phyloP scores from a whole-genome alignment of 495 filamentous ascomycete species.

The Hypoxylon crocopeplum region DNA sequence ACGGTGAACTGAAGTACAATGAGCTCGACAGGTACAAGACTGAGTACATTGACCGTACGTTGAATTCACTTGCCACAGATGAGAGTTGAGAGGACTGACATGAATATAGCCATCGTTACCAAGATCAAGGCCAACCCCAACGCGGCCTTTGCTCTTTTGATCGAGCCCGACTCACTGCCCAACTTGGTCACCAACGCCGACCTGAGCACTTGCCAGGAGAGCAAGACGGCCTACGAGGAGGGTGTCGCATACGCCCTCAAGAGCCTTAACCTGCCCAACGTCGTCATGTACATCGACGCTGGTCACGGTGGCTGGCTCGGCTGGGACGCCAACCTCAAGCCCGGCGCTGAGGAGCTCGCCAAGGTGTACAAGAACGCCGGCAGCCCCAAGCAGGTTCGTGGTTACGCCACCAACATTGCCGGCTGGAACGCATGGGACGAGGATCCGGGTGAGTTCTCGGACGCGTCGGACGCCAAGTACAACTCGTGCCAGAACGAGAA shows the following conservation, averaged over 20 bases:
- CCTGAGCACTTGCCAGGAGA: constrained; percentile 67
- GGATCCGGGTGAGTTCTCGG: constrained; percentile 69
- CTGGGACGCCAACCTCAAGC: constrained; percentile 78
- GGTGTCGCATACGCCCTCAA: constrained; percentile 76
- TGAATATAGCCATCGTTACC: constrained; percentile 59
- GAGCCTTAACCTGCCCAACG: constrained; percentile 75
- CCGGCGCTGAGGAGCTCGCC: constrained; percentile 73
- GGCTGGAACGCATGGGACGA: constrained; percentile 74
- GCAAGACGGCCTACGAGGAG: constrained; percentile 68
- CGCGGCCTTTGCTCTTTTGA: constrained; percentile 60
- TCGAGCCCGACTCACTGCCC: constrained; percentile 80
- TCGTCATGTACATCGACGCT: constrained; percentile 84
- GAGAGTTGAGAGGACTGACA: constrained; percentile 30
- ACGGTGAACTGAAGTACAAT: constrained; percentile 74
- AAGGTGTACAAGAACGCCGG: constrained; percentile 70
- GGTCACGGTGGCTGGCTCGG: constrained; percentile 85
- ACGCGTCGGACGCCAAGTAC: constrained; percentile 61
- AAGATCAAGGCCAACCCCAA: constrained; percentile 62
- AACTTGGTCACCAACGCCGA: constrained; percentile 81
- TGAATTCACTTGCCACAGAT: constrained; percentile 9
- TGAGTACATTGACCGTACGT: constrained; percentile 70
- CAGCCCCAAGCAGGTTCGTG: constrained; percentile 69
- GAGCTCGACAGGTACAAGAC: constrained; percentile 70
- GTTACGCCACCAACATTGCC: constrained; percentile 79
- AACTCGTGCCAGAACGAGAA: constrained; percentile 74